These are phyloP conservation scores for Melaleuca alternifolia DNA, from an alignment of 345 rosid species.

Conservation along the genomic window DNA sequence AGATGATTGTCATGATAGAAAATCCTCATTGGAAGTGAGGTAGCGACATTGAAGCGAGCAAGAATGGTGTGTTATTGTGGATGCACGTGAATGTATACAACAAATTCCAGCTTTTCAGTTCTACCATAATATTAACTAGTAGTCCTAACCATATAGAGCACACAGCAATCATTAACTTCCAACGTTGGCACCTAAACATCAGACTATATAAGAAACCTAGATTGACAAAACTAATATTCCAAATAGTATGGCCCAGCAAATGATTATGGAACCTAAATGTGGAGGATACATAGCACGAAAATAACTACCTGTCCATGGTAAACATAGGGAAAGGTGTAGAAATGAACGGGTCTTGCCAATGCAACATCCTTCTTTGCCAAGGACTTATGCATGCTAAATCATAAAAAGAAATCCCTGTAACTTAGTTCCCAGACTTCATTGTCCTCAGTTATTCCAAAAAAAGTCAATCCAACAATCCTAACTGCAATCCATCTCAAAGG, in stretches of 20 bases:
- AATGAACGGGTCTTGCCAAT: not conserved
- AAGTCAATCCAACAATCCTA: not conserved
- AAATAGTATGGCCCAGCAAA: not conserved
- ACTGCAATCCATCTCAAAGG: not conserved
- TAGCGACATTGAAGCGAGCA: not conserved
- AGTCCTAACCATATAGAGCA: not conserved
- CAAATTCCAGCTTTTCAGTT: not conserved
- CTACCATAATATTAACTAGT: not conserved
- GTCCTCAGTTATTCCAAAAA: not conserved
- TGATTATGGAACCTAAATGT: not conserved
- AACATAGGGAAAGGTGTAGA: not conserved
- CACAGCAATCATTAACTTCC: not conserved
- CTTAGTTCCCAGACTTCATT: not conserved
- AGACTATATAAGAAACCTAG: not conserved
- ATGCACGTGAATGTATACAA: not conserved
- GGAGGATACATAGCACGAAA: not conserved
- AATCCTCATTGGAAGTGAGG: not conserved
- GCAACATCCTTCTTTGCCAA: not conserved
- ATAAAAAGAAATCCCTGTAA: not conserved
- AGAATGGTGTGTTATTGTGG: not conserved
- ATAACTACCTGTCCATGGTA: not conserved
- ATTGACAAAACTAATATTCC: not conserved
- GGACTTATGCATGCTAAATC: not conserved
- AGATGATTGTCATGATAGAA: not conserved
- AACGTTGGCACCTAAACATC: not conserved